phyloP scores from a whole-genome alignment of 306 rosid species.

The Quercus mongolica region DNA sequence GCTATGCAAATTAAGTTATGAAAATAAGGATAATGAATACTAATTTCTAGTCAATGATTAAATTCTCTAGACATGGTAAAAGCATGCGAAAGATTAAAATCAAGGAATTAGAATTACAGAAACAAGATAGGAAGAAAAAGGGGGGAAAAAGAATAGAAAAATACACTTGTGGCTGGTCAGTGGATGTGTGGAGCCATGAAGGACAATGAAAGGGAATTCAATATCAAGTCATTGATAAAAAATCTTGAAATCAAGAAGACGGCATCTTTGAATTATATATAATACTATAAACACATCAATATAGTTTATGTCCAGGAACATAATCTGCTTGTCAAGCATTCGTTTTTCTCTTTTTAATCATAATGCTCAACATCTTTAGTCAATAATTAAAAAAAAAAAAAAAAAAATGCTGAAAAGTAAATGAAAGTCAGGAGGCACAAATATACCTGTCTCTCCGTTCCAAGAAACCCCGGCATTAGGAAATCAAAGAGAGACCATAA shows the following conservation, averaged over 20 bases:
- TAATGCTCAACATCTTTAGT: not conserved
- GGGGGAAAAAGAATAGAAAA: not conserved
- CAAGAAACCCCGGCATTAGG: slow-evolving; percentile 99
- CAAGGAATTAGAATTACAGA: not conserved
- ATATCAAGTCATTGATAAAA: not conserved
- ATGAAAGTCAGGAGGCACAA: not conserved
- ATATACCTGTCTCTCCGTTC: slow-evolving; percentile 93
- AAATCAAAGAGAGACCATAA: slow-evolving; percentile 99
- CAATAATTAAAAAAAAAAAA: no score
- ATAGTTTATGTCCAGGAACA: not conserved
- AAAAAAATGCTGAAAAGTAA: not conserved
- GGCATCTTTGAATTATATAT: not conserved
- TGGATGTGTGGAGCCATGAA: not conserved
- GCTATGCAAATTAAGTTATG: not conserved
- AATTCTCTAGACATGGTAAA: not conserved
- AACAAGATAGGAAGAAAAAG: not conserved
- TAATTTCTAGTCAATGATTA: not conserved
- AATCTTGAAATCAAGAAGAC: not conserved
- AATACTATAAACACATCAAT: not conserved
- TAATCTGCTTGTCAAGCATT: not conserved
- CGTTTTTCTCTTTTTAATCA: not conserved
- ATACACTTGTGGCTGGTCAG: not conserved
- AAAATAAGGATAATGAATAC: not conserved
- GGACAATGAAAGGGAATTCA: not conserved
- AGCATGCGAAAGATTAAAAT: not conserved